A percentile compares a stretch with the other conserved stretches of the same genome.
Conservation (phyloP, 805 yeast genomes). For the Scheffersomyces amazonensis region DNA sequence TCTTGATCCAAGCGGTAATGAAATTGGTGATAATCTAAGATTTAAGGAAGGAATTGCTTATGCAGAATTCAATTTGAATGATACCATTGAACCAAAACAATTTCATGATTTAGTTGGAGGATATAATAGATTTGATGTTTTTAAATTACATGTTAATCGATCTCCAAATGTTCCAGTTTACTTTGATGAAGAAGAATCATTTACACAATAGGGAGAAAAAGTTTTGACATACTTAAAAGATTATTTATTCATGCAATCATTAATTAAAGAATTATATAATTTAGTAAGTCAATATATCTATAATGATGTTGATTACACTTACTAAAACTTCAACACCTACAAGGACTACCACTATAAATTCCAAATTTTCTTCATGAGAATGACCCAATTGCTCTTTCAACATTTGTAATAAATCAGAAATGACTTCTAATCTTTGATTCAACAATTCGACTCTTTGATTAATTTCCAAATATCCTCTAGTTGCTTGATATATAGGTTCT, state of each 20-base stretch:
- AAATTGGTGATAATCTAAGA: slow-evolving; percentile 16
- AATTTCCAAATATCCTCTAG: slow-evolving; percentile 92
- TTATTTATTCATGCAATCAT: neutral
- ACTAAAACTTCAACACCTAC: slow-evolving; percentile 92
- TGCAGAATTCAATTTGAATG: slow-evolving; percentile 18
- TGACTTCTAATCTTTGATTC: slow-evolving; percentile 91
- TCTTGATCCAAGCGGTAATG: slow-evolving; percentile 15
- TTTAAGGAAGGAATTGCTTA: slow-evolving; percentile 20
- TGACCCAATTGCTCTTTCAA: slow-evolving; percentile 96
- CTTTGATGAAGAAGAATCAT: slow-evolving; percentile 6
- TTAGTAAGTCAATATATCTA: slow-evolving; percentile 45
- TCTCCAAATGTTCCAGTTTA: slow-evolving; percentile 9
- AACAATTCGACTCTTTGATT: slow-evolving; percentile 88
- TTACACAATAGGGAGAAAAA: too few relatives aligned
- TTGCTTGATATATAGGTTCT: slow-evolving; percentile 96
- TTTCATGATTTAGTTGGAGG: slow-evolving; percentile 21
- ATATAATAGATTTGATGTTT: slow-evolving; percentile 19
- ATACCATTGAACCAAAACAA: slow-evolving; percentile 18
- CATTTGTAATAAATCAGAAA: slow-evolving; percentile 91
- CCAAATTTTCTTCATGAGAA: slow-evolving; percentile 86
- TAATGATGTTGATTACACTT: slow-evolving; percentile 75
- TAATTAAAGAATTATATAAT: neutral
- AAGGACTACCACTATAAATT: slow-evolving; percentile 82
- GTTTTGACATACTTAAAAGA: neutral
- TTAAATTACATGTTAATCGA: slow-evolving; percentile 13